phyloP scores from a whole-genome alignment of 2,329 filamentous ascomycete genomes.

The Pestalotiopsis fici region DNA sequence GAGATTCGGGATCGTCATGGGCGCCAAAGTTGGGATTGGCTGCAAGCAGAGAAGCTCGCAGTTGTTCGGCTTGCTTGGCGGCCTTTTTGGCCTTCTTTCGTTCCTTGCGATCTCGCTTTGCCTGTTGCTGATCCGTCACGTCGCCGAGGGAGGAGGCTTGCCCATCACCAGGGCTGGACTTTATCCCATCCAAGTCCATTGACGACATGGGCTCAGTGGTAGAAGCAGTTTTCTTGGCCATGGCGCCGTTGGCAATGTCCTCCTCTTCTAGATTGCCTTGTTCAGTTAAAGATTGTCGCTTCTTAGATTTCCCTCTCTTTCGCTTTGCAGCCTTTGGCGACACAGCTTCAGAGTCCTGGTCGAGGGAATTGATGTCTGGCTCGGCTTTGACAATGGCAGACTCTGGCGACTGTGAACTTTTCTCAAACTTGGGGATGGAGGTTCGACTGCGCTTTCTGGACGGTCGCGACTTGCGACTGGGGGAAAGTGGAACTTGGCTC shows the following conservation, averaged over 20 bases:
- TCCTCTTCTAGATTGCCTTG: neutral
- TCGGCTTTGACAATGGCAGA: neutral
- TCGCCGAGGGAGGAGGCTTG: neutral
- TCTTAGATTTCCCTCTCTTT: neutral
- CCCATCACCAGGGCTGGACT: neutral
- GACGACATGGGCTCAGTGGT: slow-evolving; percentile 1
- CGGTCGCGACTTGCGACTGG: neutral
- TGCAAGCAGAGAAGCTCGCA: neutral
- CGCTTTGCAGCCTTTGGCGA: neutral
- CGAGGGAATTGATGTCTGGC: neutral
- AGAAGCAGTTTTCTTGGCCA: neutral
- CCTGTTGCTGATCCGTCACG: slow-evolving; percentile 3
- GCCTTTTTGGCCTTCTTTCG: slow-evolving; percentile 46
- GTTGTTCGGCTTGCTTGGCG: slow-evolving; percentile 16
- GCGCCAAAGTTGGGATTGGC: slow-evolving; percentile 8
- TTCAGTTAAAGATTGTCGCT: neutral
- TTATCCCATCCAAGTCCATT: neutral
- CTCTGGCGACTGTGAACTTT: neutral
- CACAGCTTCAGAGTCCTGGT: neutral
- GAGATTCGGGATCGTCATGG: neutral
- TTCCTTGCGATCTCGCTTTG: slow-evolving; percentile 26
- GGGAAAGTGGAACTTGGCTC: slow-evolving; percentile 7
- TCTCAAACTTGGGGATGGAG: neutral
- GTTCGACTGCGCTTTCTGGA: neutral
- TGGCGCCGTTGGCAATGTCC: neutral